Evolutionary conservation across 805 yeast species (phyloP).

Genomic region (Yamadazyma kitorensis): DNA sequence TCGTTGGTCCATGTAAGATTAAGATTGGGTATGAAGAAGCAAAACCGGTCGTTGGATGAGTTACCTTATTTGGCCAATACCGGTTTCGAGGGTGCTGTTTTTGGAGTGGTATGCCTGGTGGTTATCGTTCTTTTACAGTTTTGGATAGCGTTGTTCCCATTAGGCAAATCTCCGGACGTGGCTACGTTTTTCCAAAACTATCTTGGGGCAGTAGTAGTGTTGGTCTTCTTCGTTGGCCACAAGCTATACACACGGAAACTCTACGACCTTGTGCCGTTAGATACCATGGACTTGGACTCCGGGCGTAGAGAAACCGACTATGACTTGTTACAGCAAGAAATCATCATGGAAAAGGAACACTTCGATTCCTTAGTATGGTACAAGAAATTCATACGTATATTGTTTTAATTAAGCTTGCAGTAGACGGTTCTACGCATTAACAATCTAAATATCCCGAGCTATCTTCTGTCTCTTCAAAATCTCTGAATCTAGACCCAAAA

Average conservation of each 20-base stretch:
- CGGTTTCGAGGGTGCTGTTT: conserved; percentile 32
- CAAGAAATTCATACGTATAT: conserved; percentile 12
- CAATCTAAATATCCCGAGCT: too few relatives aligned
- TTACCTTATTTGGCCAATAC: conserved; percentile 55
- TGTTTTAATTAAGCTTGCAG: conserved; percentile 8
- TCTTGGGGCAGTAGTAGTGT: conserved; percentile 46
- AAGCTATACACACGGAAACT: conserved; percentile 45
- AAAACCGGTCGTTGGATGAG: conserved; percentile 43
- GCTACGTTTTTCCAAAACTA: conserved; percentile 53
- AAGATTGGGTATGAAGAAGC: conserved; percentile 28
- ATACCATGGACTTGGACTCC: conserved; percentile 57
- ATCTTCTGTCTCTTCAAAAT: conserved; percentile 20
- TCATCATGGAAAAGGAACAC: conserved; percentile 40
- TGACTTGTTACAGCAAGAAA: conserved; percentile 48
- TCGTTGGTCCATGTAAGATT: conserved; percentile 31
- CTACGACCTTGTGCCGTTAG: conserved; percentile 33
- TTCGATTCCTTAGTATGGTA: conserved; percentile 20
- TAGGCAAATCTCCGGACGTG: conserved; percentile 28
- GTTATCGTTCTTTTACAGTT: conserved; percentile 30
- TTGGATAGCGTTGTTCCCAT: conserved; percentile 34
- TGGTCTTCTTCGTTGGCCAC: conserved; percentile 50
- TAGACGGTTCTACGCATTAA: too few relatives aligned
- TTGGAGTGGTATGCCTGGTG: conserved; percentile 17
- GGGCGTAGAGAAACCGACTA: conserved; percentile 60
- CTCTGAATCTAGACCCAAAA: conserved; percentile 38